Evolutionary conservation across 2,329 filamentous ascomycete species (phyloP), one percentile per base, ranked within the genome.

Genomic region (Colletotrichum spaethianum): DNA sequence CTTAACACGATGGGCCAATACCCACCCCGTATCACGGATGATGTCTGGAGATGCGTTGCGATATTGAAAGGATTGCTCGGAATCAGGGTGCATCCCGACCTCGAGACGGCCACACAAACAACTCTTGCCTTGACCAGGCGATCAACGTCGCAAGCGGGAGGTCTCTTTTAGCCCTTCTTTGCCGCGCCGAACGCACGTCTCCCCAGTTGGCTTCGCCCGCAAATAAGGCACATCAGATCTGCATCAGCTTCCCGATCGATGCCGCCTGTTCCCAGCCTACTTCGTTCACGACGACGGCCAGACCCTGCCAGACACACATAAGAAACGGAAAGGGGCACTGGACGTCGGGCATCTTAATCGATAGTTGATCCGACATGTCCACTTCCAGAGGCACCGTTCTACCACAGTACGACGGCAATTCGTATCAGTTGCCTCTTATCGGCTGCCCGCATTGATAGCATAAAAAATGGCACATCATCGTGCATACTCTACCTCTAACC

Each of bases 401-500:
- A 36, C 33, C 33, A 16, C 4, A 14, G n/a, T 14, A 6, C 33
- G 70, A 72, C 46, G 68, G 56, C 59, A 66, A 63, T 60, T 73
- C 64, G 52, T 74, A 57, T 67, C 63, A 74, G 48, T 52, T 60
- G 44, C 60, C 56, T 63, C 46, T 42, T 73, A 63, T 71, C 67
- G 71, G 73, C 20, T 46, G 53, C 60, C 63, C 59, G 73, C 72
- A 74, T 70, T 67, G 36, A 72, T 65, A 60, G 73, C 68, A 75
- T 78, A 73, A 77, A 75, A 76, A 72, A 56, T 63, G 28, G 73
- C 60, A 63, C 70, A 67, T 74, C 72, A 73, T 74, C 72, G 50
- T 73, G 73, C 73, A 75, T 70, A 64, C 26, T 64, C 56, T 61
- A 61, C 68, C 53, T 67, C 65, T 57, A 23, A 46, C 62, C 50